phyloP scores from a whole-genome alignment of 2,329 filamentous ascomycete species.

The Sordariomycetes sp. region DNA sequence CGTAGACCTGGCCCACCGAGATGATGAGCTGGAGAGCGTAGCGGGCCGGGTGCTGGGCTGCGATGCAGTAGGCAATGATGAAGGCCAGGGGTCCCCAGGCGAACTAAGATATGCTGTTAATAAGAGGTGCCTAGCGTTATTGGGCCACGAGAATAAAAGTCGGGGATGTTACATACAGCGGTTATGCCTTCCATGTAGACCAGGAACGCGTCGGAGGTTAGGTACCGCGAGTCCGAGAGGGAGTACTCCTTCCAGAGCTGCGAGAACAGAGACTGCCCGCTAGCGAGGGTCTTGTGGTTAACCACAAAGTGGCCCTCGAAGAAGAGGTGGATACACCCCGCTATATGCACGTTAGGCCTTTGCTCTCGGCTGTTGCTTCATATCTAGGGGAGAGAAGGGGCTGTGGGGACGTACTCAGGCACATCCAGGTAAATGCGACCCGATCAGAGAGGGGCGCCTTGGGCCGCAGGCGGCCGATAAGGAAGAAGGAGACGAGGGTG shows the following conservation, averaged over 20 bases:
- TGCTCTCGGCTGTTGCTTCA: neutral
- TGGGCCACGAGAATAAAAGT: too few species aligned
- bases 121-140: too few species aligned
- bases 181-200: conserved; percentile 43
- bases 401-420: conserved; percentile 35
- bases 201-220: conserved; percentile 37
- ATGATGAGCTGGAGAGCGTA: conserved; percentile 33
- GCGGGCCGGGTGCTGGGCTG: conserved; percentile 27
- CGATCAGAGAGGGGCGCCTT: conserved; percentile 39
- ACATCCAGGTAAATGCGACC: conserved; percentile 59
- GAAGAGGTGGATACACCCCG: conserved; percentile 28
- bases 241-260: conserved; percentile 47
- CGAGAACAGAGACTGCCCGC: conserved; percentile 4
- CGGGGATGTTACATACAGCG: conserved; percentile 13
- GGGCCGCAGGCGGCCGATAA: conserved; percentile 39
- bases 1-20: conserved; percentile 35
- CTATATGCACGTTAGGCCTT: neutral
- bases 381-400: neutral
- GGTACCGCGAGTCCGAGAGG: conserved; percentile 40
- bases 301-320: conserved; percentile 26
- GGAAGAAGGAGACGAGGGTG: conserved; percentile 39
- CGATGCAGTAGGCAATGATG: conserved; percentile 27
- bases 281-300: neutral
- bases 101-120: conserved; percentile 8
- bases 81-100: conserved; percentile 41